A percentile compares a stretch with the other conserved stretches of the same genome.
Conservation (phyloP, 345 rosid genomes). For the Aegle marmelos region DNA sequence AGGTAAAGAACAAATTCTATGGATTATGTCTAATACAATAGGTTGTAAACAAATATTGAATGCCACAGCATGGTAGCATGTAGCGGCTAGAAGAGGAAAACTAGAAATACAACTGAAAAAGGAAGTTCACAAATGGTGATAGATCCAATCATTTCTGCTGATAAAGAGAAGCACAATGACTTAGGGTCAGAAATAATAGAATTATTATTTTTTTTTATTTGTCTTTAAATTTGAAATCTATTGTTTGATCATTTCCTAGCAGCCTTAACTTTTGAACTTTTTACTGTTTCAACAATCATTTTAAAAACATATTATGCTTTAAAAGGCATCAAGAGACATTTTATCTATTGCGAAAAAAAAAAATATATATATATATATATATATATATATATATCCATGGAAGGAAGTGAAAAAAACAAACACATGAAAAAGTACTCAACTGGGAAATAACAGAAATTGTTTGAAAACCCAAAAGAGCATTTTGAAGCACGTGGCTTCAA, state of each 20-base stretch:
- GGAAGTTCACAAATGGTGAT: not conserved
- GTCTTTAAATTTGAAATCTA: not conserved
- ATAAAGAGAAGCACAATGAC: not conserved
- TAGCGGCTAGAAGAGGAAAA: not conserved
- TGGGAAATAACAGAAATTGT: not conserved
- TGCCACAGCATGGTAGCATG: conserved; percentile 5
- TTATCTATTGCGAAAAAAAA: not conserved
- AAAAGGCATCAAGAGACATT: not conserved
- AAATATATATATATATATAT: no score
- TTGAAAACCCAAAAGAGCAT: not conserved
- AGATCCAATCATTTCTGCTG: not conserved
- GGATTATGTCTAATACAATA: not conserved
- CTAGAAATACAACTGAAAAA: not conserved
- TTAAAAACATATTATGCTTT: not conserved
- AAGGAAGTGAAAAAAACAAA: not conserved
- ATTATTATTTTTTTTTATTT: not conserved
- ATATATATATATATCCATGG: no score
- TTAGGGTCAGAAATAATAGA: not conserved
- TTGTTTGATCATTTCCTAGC: not conserved
- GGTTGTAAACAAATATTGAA: not conserved
- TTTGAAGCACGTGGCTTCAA: not conserved
- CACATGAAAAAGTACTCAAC: not conserved
- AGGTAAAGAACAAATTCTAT: not conserved
- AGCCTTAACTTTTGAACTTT: not conserved
- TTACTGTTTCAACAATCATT: not conserved